Evolutionary conservation across 2,329 filamentous ascomycete genomes (phyloP).

Genomic region (Lasiodiplodia citricola): DNA sequence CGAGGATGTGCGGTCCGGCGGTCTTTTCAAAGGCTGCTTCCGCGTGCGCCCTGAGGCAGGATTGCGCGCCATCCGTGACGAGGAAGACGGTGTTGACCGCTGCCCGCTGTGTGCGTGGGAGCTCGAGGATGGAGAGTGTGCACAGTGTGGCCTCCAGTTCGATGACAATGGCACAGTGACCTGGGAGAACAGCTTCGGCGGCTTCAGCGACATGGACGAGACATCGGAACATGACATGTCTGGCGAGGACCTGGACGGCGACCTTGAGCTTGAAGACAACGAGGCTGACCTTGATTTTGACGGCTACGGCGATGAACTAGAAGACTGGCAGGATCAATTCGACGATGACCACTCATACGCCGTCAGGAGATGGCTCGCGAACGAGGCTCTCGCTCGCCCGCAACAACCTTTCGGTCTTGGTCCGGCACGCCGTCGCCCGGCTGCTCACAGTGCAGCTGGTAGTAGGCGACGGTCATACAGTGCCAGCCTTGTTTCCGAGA

Average conservation of each 20-base stretch:
- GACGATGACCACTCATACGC: conserved; percentile 33
- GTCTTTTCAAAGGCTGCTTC: conserved; percentile 69
- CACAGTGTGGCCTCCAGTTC: conserved; percentile 59
- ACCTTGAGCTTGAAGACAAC: conserved; percentile 48
- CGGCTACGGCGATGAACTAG: conserved; percentile 38
- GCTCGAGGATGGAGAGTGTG: conserved; percentile 65
- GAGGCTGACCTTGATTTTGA: conserved; percentile 33
- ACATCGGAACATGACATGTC: conserved; percentile 39
- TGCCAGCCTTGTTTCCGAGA: conserved; percentile 47
- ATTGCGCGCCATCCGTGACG: conserved; percentile 19
- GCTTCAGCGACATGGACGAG: conserved; percentile 54
- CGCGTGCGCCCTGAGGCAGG: conserved; percentile 34
- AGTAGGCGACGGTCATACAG: conserved; percentile 46
- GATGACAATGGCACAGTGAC: conserved; percentile 52
- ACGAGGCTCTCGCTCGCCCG: conserved; percentile 42
- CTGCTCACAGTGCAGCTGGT: conserved; percentile 49
- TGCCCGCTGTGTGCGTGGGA: conserved; percentile 69
- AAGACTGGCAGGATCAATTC: conserved; percentile 39
- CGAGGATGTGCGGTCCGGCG: conserved; percentile 54
- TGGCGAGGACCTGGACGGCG: conserved; percentile 35
- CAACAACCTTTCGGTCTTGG: conserved; percentile 34
- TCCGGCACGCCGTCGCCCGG: conserved; percentile 38
- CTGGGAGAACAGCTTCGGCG: conserved; percentile 38
- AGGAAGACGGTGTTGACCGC: conserved; percentile 64
- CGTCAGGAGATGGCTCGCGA: conserved; percentile 29